Base-by-base conservation (phyloP, 164 flowering plant genomes). In the Umbellularia californica region DNA sequence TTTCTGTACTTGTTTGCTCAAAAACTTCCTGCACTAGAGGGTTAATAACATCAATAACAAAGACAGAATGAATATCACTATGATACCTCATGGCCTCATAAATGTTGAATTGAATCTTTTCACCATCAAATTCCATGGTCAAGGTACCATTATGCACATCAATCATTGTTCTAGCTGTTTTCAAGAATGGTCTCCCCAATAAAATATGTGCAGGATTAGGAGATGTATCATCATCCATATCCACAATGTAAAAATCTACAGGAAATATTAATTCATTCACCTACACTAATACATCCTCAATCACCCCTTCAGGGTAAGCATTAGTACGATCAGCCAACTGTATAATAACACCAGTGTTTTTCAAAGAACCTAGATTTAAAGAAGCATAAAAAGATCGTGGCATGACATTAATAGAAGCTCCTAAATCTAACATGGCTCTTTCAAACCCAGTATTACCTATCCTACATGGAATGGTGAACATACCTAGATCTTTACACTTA, bases 151-250 rank as follows among this genome's bases (percentile, higher is more conserved):
- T 60, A 60, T 60, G 22, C n/a, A 60, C 65, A n/a, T 60, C 55
- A 9, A 60, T 60, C 65, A 14, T 60, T 6, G 65, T 60, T n/a
- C 20, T 60, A n/a, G 65, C 14, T 60, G 25, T 60, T n/a, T 60
- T 60, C 23, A 60, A 60, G 65, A 60, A 60, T 60, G 65, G 65
- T 60, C 65, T n/a, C 23, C 65, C 65, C 20, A 60, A 60, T n/a
- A 60, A 60, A 15, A 60, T 60, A 20, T 17, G 22, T 14, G 22
- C 65, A n/a, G 22, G 14, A 1, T 60, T 4, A 60, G 14, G 28
- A 27, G 3, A 27, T 27, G 28, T n/a, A 60, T n/a, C 22, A 60
- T 15, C 20, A 17, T 60, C 65, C 65, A 60, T 60, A 60, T 60
- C 65, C 14, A 60, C n/a, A 17, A 60, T 25, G 20, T 60, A 60